Percentiles rank a stretch among this genome's conserved stretches.
These are phyloP conservation scores for Chenopodium album DNA, from an alignment of 148 eudicot species.

Conservation along the genomic window DNA sequence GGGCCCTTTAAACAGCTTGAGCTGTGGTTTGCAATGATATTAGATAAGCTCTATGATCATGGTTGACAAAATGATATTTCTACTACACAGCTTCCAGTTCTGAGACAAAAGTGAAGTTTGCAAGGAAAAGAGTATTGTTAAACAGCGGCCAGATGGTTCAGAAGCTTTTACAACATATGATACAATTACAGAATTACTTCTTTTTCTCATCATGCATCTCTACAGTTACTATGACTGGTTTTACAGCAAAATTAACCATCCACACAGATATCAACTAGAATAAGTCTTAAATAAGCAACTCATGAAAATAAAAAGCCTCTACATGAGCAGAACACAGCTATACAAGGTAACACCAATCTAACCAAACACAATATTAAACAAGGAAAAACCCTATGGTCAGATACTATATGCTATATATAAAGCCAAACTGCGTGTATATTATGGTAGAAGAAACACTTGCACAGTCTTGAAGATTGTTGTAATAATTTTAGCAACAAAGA, in stretches of 20 bases:
- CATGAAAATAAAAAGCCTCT: not conserved
- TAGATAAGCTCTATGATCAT: not conserved
- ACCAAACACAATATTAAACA: not conserved
- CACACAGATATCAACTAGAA: not conserved
- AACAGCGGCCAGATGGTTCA: no score
- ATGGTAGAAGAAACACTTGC: not conserved
- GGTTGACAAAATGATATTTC: not conserved
- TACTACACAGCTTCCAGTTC: not conserved
- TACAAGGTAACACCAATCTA: not conserved
- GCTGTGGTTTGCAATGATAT: not conserved
- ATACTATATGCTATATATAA: no score
- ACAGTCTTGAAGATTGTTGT: not conserved
- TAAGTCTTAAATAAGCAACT: not conserved
- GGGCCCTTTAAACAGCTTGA: not conserved
- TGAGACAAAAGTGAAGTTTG: not conserved
- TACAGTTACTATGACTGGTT: not conserved
- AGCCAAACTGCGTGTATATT: not conserved
- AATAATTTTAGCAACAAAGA: not conserved
- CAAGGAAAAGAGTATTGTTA: no score
- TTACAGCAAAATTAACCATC: not conserved
- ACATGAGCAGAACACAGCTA: not conserved
- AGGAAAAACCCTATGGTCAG: not conserved
- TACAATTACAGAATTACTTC: not conserved
- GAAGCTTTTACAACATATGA: not conserved
- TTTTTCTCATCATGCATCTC: not conserved